phyloP scores from a whole-genome alignment of 2,329 filamentous ascomycete genomes.

The Penicillium digitatum region DNA sequence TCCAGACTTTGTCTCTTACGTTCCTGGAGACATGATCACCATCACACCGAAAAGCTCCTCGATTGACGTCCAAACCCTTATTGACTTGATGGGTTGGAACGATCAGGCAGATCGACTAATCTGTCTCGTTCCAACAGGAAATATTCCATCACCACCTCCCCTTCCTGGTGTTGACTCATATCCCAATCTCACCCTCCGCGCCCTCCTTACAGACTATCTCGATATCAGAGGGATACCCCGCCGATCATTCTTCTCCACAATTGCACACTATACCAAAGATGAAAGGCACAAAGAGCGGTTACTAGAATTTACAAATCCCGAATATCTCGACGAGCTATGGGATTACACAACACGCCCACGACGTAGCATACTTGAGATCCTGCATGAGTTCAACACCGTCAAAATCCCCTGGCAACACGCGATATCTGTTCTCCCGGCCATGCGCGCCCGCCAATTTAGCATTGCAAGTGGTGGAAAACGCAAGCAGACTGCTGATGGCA shows the following conservation, averaged over 20 bases:
- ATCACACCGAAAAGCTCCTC: slow-evolving; percentile 86
- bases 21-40: slow-evolving; percentile 73
- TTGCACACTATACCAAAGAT: slow-evolving; percentile 71
- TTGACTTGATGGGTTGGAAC: slow-evolving; percentile 75
- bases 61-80: slow-evolving; percentile 71
- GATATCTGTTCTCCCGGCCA: slow-evolving; percentile 69
- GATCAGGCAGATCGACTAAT: slow-evolving; percentile 66
- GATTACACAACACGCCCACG: slow-evolving; percentile 91
- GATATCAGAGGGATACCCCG: slow-evolving; percentile 88
- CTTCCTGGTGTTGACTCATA: slow-evolving; percentile 37
- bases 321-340: slow-evolving; percentile 84
- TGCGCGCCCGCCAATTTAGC: slow-evolving; percentile 90
- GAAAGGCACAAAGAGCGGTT: slow-evolving; percentile 73
- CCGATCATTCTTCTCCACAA: slow-evolving; percentile 75
- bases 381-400: slow-evolving; percentile 84
- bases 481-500: slow-evolving; percentile 35
- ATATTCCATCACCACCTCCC: slow-evolving; percentile 26
- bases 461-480: slow-evolving; percentile 69
- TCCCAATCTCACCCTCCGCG: slow-evolving; percentile 60
- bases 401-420: slow-evolving; percentile 72
- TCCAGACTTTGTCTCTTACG: slow-evolving; percentile 46
- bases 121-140: slow-evolving; percentile 43
- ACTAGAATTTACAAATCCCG: slow-evolving; percentile 73
- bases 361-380: slow-evolving; percentile 84
- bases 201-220: slow-evolving; percentile 74